Conservation (phyloP, 345 rosid genomes). For the Salix viminalis region DNA sequence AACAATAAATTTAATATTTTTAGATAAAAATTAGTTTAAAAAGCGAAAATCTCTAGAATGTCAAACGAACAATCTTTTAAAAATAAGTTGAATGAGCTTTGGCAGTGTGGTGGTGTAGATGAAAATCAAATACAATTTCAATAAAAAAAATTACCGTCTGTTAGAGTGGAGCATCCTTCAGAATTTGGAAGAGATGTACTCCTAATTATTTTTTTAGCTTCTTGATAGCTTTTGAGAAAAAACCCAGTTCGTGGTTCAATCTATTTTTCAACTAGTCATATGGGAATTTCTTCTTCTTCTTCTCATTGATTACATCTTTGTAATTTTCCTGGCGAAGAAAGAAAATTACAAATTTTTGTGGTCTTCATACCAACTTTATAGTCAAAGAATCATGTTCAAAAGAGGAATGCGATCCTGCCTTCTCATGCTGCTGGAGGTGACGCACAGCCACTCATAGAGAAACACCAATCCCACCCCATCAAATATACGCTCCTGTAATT, state of each 20-base stretch:
- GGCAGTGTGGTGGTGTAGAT: neutral
- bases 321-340: neutral
- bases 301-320: neutral
- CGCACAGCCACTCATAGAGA: conserved; percentile 1
- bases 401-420: conserved; percentile 3
- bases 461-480: neutral
- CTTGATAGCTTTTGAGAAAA: too few species aligned
- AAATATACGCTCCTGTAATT: neutral
- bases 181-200: neutral
- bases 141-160: neutral
- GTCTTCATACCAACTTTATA: conserved; percentile 16
- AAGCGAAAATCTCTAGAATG: too few species aligned
- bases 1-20: too few species aligned
- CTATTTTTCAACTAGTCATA: neutral
- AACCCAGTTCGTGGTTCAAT: neutral
- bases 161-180: too few species aligned
- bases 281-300: neutral
- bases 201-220: neutral
- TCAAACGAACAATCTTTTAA: neutral
- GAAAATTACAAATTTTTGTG: neutral
- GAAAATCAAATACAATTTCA: neutral
- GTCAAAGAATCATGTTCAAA: conserved; percentile 5
- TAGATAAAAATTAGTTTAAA: too few species aligned
- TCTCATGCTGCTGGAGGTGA: conserved; percentile 17
- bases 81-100: conserved; percentile 1